Percentiles rank a stretch among this genome's conserved stretches.
Conservation (phyloP, 495 filamentous ascomycete species). For the Tuber borchii region DNA sequence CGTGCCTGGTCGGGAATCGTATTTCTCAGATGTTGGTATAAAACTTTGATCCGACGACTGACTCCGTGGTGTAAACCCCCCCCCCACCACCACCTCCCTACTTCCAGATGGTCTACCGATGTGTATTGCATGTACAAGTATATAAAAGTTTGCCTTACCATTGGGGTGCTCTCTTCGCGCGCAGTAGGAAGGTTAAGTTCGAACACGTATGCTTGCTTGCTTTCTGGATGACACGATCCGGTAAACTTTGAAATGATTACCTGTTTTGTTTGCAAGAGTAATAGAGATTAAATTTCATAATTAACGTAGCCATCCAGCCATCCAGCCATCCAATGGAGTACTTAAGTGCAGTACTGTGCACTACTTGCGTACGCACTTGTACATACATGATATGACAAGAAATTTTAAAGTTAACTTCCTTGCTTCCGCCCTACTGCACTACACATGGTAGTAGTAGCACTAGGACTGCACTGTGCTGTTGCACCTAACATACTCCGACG, state of each 20-base stretch:
- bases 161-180: too few relatives aligned
- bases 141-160: not conserved
- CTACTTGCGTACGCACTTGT: not conserved
- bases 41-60: not conserved
- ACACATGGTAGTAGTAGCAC: not conserved
- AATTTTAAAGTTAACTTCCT: not conserved
- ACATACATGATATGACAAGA: not conserved
- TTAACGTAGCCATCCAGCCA: not conserved
- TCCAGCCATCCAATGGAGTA: not conserved
- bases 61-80: not conserved
- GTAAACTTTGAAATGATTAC: not conserved
- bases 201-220: not conserved
- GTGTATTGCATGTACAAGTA: too few relatives aligned
- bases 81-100: too few relatives aligned
- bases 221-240: not conserved
- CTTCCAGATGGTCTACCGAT: too few relatives aligned
- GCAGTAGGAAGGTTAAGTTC: not conserved
- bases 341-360: not conserved
- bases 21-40: not conserved
- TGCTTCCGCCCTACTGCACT: not conserved
- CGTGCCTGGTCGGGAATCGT: not conserved
- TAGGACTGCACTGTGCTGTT: not conserved
- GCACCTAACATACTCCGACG: not conserved
- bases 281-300: constrained; percentile 3
- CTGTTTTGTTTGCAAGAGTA: not conserved